A percentile compares a stretch with the other conserved stretches of the same genome.
Evolutionary conservation across 176 grass and related monocot genomes (phyloP).

Genomic region (Miscanthus lutarioriparius): DNA sequence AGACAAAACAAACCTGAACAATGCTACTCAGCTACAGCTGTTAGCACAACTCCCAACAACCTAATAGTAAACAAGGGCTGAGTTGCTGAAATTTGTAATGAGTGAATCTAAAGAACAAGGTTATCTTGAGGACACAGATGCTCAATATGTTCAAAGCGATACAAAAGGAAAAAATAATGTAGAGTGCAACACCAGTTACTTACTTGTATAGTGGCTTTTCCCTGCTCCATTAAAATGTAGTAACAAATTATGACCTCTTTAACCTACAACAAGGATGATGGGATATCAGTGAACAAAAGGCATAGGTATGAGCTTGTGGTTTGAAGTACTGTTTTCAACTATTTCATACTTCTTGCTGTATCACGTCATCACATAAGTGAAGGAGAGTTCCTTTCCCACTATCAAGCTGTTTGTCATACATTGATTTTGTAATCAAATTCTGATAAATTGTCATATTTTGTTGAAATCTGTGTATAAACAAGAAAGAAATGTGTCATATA

Average conservation of each 20-base stretch:
- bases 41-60: neutral
- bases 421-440: slow-evolving; percentile 88
- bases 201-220: slow-evolving; percentile 65
- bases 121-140: neutral
- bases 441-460: slow-evolving; percentile 84
- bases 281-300: slow-evolving; percentile 5
- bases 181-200: slow-evolving; percentile 9
- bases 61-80: neutral
- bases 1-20: neutral
- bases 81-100: neutral
- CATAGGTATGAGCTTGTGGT: slow-evolving; percentile 3
- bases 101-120: neutral
- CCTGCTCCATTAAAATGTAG: slow-evolving; percentile 90
- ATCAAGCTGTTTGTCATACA: slow-evolving; percentile 98
- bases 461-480: slow-evolving; percentile 68
- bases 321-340: slow-evolving; percentile 21
- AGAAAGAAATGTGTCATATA: slow-evolving; percentile 35
- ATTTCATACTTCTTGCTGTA: slow-evolving; percentile 80
- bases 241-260: slow-evolving; percentile 90
- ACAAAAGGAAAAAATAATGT: neutral
- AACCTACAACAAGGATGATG: slow-evolving; percentile 44
- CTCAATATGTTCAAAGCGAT: neutral
- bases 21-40: neutral
- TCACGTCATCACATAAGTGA: slow-evolving; percentile 94
- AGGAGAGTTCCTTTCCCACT: slow-evolving; percentile 96